Conservation (phyloP, 441 rosid genomes). For the Mallotus japonicus region DNA sequence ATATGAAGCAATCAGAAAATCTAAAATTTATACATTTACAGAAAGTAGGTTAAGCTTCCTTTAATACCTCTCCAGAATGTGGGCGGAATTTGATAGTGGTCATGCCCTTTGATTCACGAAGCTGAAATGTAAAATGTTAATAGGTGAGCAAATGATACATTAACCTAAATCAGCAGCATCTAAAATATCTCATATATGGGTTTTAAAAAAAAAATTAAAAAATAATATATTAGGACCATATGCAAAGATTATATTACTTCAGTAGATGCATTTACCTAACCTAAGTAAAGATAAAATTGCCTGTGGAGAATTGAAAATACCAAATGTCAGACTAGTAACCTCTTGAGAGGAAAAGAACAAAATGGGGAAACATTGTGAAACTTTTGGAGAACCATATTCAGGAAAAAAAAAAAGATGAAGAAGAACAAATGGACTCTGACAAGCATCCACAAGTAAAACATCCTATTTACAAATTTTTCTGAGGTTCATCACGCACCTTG, state of each 20-base stretch:
- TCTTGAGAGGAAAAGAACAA: not conserved
- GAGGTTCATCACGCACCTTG: slow-evolving; percentile 44
- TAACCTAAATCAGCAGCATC: slow-evolving; percentile 11
- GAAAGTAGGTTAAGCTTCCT: slow-evolving; percentile 8
- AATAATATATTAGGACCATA: too few relatives aligned
- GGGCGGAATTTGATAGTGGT: slow-evolving; percentile 91
- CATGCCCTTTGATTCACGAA: slow-evolving; percentile 98
- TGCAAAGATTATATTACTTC: not conserved
- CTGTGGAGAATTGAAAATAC: not conserved
- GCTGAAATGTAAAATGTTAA: slow-evolving; percentile 47
- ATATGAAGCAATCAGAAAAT: slow-evolving; percentile 21
- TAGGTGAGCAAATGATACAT: slow-evolving; percentile 19
- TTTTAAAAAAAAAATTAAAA: too few relatives aligned
- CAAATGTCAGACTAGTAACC: not conserved
- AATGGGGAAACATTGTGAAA: not conserved
- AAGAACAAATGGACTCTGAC: not conserved
- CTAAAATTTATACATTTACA: slow-evolving; percentile 1
- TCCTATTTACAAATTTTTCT: not conserved
- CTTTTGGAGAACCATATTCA: not conserved
- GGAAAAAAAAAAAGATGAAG: not conserved
- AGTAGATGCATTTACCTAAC: not conserved
- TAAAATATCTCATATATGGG: not conserved
- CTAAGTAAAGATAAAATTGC: not conserved
- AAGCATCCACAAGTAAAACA: not conserved
- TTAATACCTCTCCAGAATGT: slow-evolving; percentile 90